Evolutionary conservation across 2,329 filamentous ascomycete genomes (phyloP).

Genomic region (Hymenoscyphus albidus): DNA sequence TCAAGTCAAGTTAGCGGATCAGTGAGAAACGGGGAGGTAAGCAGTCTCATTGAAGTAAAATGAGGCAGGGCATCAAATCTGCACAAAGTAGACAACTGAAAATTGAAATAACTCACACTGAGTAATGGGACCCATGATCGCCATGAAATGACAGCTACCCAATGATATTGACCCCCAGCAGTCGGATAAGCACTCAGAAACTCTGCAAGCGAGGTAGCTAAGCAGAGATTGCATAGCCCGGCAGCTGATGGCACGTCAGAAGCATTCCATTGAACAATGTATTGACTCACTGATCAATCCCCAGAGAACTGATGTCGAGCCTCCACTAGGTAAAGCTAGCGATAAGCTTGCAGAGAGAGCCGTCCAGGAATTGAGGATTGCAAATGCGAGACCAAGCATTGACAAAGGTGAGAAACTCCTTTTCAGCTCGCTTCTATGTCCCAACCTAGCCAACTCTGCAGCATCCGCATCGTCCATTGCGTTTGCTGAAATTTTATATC

Average conservation of each 20-base stretch:
- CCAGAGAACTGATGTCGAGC: constrained; percentile 69
- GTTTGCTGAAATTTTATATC: background rate
- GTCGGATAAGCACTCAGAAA: constrained; percentile 54
- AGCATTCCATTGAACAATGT: constrained; percentile 35
- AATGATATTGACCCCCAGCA: constrained; percentile 54
- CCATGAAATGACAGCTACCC: constrained; percentile 54
- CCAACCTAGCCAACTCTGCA: constrained; percentile 50
- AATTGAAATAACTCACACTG: constrained; percentile 22
- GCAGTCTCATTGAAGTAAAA: background rate
- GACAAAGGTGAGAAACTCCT: constrained; percentile 52
- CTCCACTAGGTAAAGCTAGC: constrained; percentile 65
- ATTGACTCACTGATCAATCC: constrained; percentile 51
- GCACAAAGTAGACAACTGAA: background rate
- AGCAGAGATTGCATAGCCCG: constrained; percentile 48
- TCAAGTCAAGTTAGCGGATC: background rate
- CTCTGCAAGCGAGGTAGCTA: constrained; percentile 55
- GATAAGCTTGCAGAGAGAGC: constrained; percentile 43
- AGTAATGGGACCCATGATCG: constrained; percentile 40
- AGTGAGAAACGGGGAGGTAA: background rate
- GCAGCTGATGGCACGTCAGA: constrained; percentile 50
- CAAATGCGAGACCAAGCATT: constrained; percentile 57
- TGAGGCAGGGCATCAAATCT: background rate
- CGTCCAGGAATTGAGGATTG: constrained; percentile 55
- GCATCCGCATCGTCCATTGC: constrained; percentile 19
- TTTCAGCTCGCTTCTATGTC: constrained; percentile 47